Base-by-base conservation (phyloP, 306 rosid genomes). In the Quercus gilva region DNA sequence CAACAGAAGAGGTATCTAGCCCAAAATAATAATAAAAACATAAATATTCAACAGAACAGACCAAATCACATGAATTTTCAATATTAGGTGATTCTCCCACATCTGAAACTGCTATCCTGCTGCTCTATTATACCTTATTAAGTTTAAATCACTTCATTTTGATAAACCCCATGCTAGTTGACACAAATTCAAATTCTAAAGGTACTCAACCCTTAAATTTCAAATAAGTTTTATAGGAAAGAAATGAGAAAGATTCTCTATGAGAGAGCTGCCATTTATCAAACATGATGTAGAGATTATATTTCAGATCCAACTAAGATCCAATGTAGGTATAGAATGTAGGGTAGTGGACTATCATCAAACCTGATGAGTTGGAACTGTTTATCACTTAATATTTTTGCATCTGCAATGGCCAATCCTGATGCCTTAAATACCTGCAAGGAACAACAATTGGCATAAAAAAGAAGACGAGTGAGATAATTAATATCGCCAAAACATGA, bases 281-380 rank as follows among this genome's bases (percentile, higher is more conserved):
- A 67, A 33, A 67, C 17, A 18, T 8, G n/a, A 8, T 18, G 51
- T 19, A 67, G 13, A 26, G 21, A 23, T 31, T 58, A 53, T 64
- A 74, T 74, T 68, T 23, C 26, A 14, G 67, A 75, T 51, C 68
- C 49, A 71, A 79, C 71, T 33, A 64, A 25, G 19, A 75, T 43
- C 33, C 14, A 35, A 67, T 29, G 49, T n/a, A 74, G 57, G 73
- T 33, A 14, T 31, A 82, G 51, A 37, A 71, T 10, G 28, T 68
- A 82, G n/a, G 69, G 74, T 60, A 26, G 61, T 53, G 8, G 69
- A 60, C 31, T 72, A 80, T 69, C 63, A 79, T 55, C 75, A 81
- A 76, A 91, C 99, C 99, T 92, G 90, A 94, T 94, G 75, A 92
- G 90, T 81, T 91, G 99, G 88, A 94, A 94, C 76, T 94, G 99